Evolutionary conservation across 768 basidiomycete species (phyloP).

Genomic region (Pholiota molesta): DNA sequence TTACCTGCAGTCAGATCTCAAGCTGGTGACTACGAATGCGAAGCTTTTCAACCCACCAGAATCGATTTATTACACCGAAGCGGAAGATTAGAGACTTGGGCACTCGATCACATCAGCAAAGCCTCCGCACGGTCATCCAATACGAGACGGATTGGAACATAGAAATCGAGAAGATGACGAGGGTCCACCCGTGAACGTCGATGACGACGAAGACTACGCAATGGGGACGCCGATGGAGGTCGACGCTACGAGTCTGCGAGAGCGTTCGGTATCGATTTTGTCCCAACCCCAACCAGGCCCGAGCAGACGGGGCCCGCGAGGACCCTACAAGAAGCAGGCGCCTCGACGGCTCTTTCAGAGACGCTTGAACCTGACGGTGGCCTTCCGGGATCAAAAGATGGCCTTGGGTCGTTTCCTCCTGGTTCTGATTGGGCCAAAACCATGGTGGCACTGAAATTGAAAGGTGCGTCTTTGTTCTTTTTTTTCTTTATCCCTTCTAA

Average conservation of each 20-base stretch:
- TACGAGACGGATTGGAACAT: slow-evolving; percentile 87
- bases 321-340: slow-evolving; percentile 53
- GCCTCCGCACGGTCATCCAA: slow-evolving; percentile 77
- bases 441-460: slow-evolving; percentile 75
- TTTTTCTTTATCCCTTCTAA: background rate
- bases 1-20: slow-evolving; percentile 61
- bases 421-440: slow-evolving; percentile 72
- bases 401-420: slow-evolving; percentile 71
- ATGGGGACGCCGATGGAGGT: slow-evolving; percentile 47
- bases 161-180: slow-evolving; percentile 74
- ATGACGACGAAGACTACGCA: slow-evolving; percentile 41
- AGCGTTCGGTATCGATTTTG: slow-evolving; percentile 50
- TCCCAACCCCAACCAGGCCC: slow-evolving; percentile 38
- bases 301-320: slow-evolving; percentile 48
- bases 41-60: slow-evolving; percentile 78
- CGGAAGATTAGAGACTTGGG: slow-evolving; percentile 73
- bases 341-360: slow-evolving; percentile 36
- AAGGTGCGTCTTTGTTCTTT: slow-evolving; percentile 46
- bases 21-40: slow-evolving; percentile 72
- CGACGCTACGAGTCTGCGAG: slow-evolving; percentile 38
- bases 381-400: slow-evolving; percentile 77
- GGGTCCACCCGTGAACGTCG: slow-evolving; percentile 38
- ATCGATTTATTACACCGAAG: slow-evolving; percentile 74
- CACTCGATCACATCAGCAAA: slow-evolving; percentile 72
- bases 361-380: slow-evolving; percentile 71